Evolutionary conservation across 805 yeast species (phyloP), one percentile per base, ranked within the genome.

Genomic region (Metschnikowia borealis): DNA sequence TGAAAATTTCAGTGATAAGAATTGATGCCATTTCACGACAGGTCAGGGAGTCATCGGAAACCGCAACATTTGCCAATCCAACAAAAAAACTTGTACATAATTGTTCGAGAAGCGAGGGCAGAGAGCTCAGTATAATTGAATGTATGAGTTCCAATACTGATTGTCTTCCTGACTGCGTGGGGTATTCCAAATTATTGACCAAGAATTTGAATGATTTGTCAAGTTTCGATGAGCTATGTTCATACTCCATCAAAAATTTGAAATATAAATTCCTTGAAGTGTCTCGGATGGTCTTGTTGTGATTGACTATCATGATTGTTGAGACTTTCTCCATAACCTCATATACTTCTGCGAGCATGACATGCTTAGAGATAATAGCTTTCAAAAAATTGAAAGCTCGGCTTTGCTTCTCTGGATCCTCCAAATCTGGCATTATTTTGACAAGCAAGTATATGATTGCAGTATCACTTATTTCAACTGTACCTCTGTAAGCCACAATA

Each of bases 241-340:
- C 98, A 62, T 88, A 94, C 59, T 90, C 96, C 86, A 89, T 86
- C 62, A 94, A 69, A 59, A 94, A 94, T 59, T 84, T 90, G 65
- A 82, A 86, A 63, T 83, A 94, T 1, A 87, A 82, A 55, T 88
- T 80, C 67, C 98, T 79, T 7, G 97, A 82, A 66, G 87, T 83
- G 59, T 86, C 91, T 51, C 98, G 78, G 47, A 89, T 87, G 61
- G 85, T 89, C 46, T 80, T 80, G 2, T 92, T 77, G 51, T 89
- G 96, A 66, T 87, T 89, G 1, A 96, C 91, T 26, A 94, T 84
- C 96, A 94, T 87, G 23, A 89, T 85, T 51, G 83, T 80, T 8
- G 94, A 78, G 3, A 92, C 84, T 44, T 77, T 77, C 51, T 88
- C 95, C 85, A 92, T 84, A 1, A 86, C 79, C 58, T 91, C 97